Base-by-base conservation (phyloP, 495 filamentous ascomycete species). In the Chaetomidium leptoderma region DNA sequence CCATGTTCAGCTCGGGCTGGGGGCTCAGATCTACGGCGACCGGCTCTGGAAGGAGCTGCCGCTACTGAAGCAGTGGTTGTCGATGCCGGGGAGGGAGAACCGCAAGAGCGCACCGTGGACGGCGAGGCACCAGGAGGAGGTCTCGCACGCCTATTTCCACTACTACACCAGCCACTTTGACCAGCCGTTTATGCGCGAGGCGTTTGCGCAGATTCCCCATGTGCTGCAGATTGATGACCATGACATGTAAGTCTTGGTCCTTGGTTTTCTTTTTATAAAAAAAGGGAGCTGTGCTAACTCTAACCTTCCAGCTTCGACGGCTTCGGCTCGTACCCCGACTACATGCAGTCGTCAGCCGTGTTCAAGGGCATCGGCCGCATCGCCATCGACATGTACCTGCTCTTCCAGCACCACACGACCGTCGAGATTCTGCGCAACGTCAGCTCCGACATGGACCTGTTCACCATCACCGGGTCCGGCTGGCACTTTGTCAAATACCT, bases 401-500 rank as follows among this genome's bases (percentile, higher is more conserved):
- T 98, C 19, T 98, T 98, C 77, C 93, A 98, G 66, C 93, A 98
- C 68, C 93, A 98, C 70, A 96, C 95, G 0, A 96, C 91, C 1
- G 82, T 95, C 17, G 95, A 97, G 64, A 88, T 97, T 30, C 83
- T 98, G 17, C 86, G 92, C 30, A 90, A 90, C 60, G 84, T 92
- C 53, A 85, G 79, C 64, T 88, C 87, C 47, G 95, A 97, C 57
- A 78, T 83, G 24, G 93, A 98, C 64, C 81, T 97, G 27, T 98
- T 98, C 78, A 98, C 93, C 2, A 89, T 98, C 53, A 98, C 93
- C 0, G 95, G 93, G 9, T 86, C 90, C 1, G 93, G 93, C 16
- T 98, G 93, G 93, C 93, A 98, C 69, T 97, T 96, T 67, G 81
- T 98, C 74, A 98, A 98, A 69, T 96, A 86, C 65, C 83, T 98